Evolutionary conservation across 306 rosid genomes (phyloP), one percentile per base, ranked within the genome.

Genomic region (Arachis stenosperma): DNA sequence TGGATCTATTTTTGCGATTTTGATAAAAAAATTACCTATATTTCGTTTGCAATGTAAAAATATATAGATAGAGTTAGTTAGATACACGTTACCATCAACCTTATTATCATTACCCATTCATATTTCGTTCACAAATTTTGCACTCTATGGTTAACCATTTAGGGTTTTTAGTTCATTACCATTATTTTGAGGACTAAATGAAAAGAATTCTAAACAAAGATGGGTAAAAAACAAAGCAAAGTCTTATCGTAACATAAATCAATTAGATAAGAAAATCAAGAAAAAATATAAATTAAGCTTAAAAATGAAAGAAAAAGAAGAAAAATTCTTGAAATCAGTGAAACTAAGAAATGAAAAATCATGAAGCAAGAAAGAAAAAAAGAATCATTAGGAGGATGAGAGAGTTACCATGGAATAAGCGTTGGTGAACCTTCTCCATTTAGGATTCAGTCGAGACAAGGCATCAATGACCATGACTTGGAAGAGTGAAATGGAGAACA

Each of bases 341-440:
- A 43, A 57, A 6, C 30, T 2, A 33, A 33, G 3, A 33, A 33
- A 2, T 2, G 2, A 33, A 75, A 39, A 42, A 27, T 11, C 8
- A 17, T 9, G 51, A 46, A 22, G 2, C 37, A 33, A 33, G 37
- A 33, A 13, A 47, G 57, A 64, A 59, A 44, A 66, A 71, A 17
- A 37, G 11, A 27, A 90, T 90, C 89, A 7, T 87, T 76, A 13
- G 89, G 82, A 33, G 77, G 81, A 27, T 71, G 82, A 83, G 77
- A 43, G 84, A 33, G 37, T 33, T 67, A 62, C 97, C 97, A 88
- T 83, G 67, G 67, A 61, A 61, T 39, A 61, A 61, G 43, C 29
- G 13, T 43, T 67, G 33, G 75, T 62, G 79, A 88, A 43, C 73
- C 81, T 86, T 77, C 94, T 90, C 76, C 89, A 63, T 72, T 92